Evolutionary conservation across 1,284 basidiomycete species (phyloP).

Genomic region (Ceratobasidium sp.): DNA sequence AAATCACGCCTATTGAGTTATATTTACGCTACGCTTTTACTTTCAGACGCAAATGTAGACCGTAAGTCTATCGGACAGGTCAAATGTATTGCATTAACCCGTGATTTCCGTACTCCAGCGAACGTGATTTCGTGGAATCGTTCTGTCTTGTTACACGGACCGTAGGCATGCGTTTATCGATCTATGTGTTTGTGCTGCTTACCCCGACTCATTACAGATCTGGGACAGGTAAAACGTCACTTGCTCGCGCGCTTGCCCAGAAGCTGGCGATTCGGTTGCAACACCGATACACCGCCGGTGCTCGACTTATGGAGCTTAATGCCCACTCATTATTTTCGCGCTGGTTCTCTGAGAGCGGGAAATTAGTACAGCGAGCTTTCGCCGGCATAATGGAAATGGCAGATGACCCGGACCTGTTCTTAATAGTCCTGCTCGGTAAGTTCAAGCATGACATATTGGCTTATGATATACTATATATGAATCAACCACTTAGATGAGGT

Average conservation of each 20-base stretch:
- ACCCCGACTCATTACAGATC: constrained; percentile 54
- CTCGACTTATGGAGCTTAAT: constrained; percentile 95
- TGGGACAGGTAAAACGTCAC: constrained; percentile 95
- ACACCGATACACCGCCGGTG: constrained; percentile 63
- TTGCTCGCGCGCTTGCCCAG: constrained; percentile 94
- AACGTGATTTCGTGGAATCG: constrained; percentile 96
- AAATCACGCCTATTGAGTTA: constrained; percentile 91
- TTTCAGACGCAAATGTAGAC: constrained; percentile 89
- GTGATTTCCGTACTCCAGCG: constrained; percentile 54
- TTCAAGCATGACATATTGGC: neutral
- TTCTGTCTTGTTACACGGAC: constrained; percentile 92
- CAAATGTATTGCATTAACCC: constrained; percentile 10
- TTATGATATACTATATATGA: constrained; percentile 64
- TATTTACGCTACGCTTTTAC: constrained; percentile 89
- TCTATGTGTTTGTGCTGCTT: neutral
- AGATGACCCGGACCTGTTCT: constrained; percentile 89
- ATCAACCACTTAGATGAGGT: constrained; percentile 88
- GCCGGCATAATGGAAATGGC: constrained; percentile 85
- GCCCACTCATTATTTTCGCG: constrained; percentile 95
- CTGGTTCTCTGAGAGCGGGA: constrained; percentile 99
- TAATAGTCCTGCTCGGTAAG: constrained; percentile 92
- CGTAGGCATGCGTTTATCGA: constrained; percentile 51
- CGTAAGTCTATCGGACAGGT: constrained; percentile 58
- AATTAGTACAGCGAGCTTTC: constrained; percentile 95
- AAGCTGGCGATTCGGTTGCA: constrained; percentile 93